phyloP scores from a whole-genome alignment of 2,329 filamentous ascomycete species.

The Peltaster fructicola region DNA sequence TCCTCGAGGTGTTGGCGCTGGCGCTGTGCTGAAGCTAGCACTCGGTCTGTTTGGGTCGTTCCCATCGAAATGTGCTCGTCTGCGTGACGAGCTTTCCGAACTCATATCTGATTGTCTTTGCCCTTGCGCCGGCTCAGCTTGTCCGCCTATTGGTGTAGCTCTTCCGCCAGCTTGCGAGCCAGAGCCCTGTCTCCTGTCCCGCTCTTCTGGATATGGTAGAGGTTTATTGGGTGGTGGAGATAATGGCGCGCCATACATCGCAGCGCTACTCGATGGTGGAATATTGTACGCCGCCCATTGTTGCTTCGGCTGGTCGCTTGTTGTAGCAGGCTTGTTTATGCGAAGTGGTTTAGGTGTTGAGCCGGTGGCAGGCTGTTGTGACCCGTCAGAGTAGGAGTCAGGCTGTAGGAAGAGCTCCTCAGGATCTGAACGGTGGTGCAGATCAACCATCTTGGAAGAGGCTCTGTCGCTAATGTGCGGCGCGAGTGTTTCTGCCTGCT shows the following conservation, averaged over 20 bases:
- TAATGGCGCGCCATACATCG: constrained; percentile 14
- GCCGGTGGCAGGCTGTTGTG: constrained; percentile 1
- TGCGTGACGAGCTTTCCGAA: constrained; percentile 11
- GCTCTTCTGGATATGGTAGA: constrained; percentile 16
- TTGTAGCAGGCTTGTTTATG: constrained; percentile 13
- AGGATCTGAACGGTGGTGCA: too few species aligned
- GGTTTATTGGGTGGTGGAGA: constrained; percentile 16
- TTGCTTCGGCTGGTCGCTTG: constrained; percentile 11
- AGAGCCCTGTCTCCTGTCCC: constrained; percentile 8
- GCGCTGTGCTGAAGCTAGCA: too few species aligned
- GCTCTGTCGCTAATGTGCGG: too few species aligned
- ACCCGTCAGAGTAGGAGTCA: constrained; percentile 3
- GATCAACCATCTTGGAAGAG: too few species aligned
- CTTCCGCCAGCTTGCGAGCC: constrained; percentile 9
- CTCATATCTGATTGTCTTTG: constrained; percentile 15
- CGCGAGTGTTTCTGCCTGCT: too few species aligned
- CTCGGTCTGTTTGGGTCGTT: constrained; percentile 32
- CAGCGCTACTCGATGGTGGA: constrained; percentile 11
- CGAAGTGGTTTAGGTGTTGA: constrained; percentile 15
- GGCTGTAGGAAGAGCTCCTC: constrained; percentile 9
- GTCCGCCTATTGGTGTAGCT: constrained; percentile 12
- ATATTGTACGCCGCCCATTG: constrained; percentile 19
- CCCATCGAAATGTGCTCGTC: constrained; percentile 27
- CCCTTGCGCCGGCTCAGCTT: constrained; percentile 10
- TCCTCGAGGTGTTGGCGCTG: too few species aligned